Base-by-base conservation (phyloP, 768 basidiomycete species). In the Favolaschia claudopus region DNA sequence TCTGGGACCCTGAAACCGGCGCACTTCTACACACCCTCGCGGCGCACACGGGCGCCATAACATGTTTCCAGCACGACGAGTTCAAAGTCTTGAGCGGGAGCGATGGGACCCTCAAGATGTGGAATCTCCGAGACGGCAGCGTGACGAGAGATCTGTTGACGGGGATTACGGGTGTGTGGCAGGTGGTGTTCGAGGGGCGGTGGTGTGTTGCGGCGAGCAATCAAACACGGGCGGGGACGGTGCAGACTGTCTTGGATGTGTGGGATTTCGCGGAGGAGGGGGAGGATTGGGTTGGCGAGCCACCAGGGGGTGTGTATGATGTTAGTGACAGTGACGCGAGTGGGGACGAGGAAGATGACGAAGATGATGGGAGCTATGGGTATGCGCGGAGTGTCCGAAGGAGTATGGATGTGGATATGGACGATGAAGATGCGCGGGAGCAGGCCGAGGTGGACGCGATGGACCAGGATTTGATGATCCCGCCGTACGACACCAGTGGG, bases 21-120 rank as follows among this genome's bases (percentile, higher is more conserved):
- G 87, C 88, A 56, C 80, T 93, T 28, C 86, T 85, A 34, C 90
- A 95, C 64, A 88, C 89, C 0, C 84, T 99, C 28, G 88, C 89
- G 4, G 94, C 93, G 1, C 96, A 99, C 72, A 91, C 91, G 7
- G 96, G 96, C 20, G 95, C 96, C n/a, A 99, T 99, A 65, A 99
- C 97, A 17, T 99, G 96, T 77, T 98, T 99, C 82, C 95, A 96
- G 74, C 95, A 97, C 65, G 96, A 99, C 72, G 96, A 99, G 72
- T 94, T 93, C 80, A 98, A 97, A 71, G 93, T 99, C 40, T 83
- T 99, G 27, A 93, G 91, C 68, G 96, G 96, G 13, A 93, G 91
- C 14, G 97, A 99, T 66, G 97, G 97, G 15, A 94, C 92, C 57
- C 81, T 99, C 66, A 98, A 98, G 82, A 92, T 99, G 89, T 99